A percentile compares a stretch with the other conserved stretches of the same genome.
phyloP scores from a whole-genome alignment of 2,329 filamentous ascomycete species.

The Arthroderma sp. region DNA sequence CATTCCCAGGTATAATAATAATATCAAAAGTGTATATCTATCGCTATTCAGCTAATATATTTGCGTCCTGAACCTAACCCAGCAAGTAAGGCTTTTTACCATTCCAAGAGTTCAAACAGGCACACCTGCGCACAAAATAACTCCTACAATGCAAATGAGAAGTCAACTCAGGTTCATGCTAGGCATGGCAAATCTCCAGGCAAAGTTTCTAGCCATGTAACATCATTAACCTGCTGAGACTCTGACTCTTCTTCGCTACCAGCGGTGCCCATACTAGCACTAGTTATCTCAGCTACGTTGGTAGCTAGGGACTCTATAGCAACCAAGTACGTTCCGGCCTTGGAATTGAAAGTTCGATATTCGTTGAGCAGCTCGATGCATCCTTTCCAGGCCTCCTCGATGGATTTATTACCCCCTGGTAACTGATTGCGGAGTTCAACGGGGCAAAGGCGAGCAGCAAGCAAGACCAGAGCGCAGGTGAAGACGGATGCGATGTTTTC shows the following conservation, averaged over 20 bases:
- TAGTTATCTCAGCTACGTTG: neutral
- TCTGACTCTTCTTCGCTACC: neutral
- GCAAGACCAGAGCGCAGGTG: slow-evolving; percentile 12
- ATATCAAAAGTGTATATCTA: too few species aligned
- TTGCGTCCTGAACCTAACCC: too few species aligned
- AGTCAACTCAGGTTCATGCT: neutral
- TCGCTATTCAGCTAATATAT: too few species aligned
- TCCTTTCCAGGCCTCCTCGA: slow-evolving; percentile 9
- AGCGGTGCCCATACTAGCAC: neutral
- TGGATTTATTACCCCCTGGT: neutral
- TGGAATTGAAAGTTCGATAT: slow-evolving; percentile 9
- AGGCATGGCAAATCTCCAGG: slow-evolving; percentile 11
- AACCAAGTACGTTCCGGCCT: slow-evolving; percentile 6
- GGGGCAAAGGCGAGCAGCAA: slow-evolving; percentile 13
- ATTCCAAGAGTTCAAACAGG: too few species aligned
- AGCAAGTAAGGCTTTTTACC: too few species aligned
- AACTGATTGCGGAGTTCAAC: slow-evolving; percentile 6
- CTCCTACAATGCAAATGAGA: neutral
- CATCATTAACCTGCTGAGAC: slow-evolving; percentile 6
- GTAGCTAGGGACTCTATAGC: slow-evolving; percentile 8
- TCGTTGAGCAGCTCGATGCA: slow-evolving; percentile 8
- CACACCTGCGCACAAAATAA: neutral
- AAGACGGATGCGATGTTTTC: slow-evolving; percentile 13
- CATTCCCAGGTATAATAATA: too few species aligned
- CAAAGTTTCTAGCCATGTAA: slow-evolving; percentile 14